Evolutionary conservation across 441 rosid genomes (phyloP).

Genomic region (Eruca vesicaria): DNA sequence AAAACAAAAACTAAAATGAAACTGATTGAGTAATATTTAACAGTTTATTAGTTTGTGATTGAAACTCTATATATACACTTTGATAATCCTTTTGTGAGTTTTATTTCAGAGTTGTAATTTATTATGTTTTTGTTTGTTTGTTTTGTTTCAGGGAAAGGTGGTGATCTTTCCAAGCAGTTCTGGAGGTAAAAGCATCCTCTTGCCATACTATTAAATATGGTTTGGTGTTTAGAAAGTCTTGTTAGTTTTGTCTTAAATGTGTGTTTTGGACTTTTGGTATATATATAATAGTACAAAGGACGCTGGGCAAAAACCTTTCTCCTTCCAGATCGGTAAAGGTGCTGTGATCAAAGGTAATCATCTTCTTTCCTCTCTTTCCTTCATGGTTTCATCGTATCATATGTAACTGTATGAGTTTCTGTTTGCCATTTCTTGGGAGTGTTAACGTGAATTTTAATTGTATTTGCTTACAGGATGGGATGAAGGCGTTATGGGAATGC

Average conservation of each 20-base stretch:
- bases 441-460: neutral
- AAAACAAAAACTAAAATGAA: no score
- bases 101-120: neutral
- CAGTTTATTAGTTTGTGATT: neutral
- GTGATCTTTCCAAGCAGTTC: slow-evolving; percentile 83
- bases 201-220: no score
- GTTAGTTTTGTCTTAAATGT: neutral
- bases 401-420: neutral
- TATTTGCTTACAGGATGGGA: slow-evolving; percentile 77
- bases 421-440: neutral
- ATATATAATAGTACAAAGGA: slow-evolving; percentile 75
- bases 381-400: neutral
- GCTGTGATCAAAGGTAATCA: slow-evolving; percentile 74
- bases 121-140: slow-evolving; percentile 3
- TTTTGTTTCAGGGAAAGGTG: slow-evolving; percentile 73
- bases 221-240: neutral
- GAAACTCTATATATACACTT: neutral
- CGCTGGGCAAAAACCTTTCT: slow-evolving; percentile 71
- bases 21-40: no score
- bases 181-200: slow-evolving; percentile 65
- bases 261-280: slow-evolving; percentile 2
- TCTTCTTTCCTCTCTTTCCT: neutral
- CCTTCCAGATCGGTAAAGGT: slow-evolving; percentile 81
- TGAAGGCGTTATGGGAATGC: slow-evolving; percentile 97
- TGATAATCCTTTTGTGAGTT: neutral